phyloP scores from a whole-genome alignment of 306 rosid genomes.

The Herpetospermum pedunculosum region DNA sequence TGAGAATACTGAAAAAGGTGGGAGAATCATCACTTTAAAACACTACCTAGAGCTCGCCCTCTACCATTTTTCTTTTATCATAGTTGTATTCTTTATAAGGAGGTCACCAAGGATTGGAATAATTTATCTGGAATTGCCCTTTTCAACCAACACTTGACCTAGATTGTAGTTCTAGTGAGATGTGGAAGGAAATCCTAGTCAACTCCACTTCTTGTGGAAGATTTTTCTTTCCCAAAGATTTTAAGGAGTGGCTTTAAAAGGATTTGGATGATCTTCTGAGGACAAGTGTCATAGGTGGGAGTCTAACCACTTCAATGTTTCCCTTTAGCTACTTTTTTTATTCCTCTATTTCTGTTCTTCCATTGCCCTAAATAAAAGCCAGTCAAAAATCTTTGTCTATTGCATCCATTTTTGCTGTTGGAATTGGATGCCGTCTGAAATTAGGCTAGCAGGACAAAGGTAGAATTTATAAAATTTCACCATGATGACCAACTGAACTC shows the following conservation, averaged over 20 bases:
- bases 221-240: not conserved
- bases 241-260: not conserved
- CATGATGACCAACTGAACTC: not conserved
- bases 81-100: not conserved
- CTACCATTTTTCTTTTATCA: not conserved
- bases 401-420: not conserved
- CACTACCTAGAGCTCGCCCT: not conserved
- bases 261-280: not conserved
- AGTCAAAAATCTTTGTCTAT: not conserved
- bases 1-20: not conserved
- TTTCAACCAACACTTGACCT: not conserved
- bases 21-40: not conserved
- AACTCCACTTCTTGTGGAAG: not conserved
- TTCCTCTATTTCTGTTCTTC: not conserved
- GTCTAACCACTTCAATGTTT: not conserved
- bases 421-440: not conserved
- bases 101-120: not conserved
- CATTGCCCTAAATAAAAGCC: not conserved
- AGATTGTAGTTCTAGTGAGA: not conserved
- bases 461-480: not conserved
- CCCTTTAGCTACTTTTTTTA: not conserved
- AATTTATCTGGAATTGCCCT: not conserved
- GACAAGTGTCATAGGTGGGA: not conserved
- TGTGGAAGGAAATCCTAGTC: not conserved
- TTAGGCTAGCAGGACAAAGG: not conserved